Evolutionary conservation across 73 alveolate genomes (phyloP).

Genomic region (Paramecium bursaria): DNA sequence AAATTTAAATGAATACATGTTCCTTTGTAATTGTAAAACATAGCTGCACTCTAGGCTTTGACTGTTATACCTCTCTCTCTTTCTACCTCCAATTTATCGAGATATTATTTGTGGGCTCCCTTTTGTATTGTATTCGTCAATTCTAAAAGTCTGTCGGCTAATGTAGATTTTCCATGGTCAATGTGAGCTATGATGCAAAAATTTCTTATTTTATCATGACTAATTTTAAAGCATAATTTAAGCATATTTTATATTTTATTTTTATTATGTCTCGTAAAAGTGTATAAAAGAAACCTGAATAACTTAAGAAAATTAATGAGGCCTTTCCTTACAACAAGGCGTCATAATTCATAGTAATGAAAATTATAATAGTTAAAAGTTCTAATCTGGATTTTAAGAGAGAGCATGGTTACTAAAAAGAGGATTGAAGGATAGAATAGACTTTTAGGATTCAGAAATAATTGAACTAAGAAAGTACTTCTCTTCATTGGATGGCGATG

Average conservation of each 20-base stretch:
- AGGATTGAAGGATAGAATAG: conserved; percentile 75
- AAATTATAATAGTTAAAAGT: background rate
- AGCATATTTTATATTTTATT: too few relatives aligned
- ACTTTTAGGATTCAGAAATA: conserved; percentile 73
- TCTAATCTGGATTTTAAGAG: conserved; percentile 71
- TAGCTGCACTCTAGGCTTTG: conserved; percentile 92
- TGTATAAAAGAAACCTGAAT: conserved; percentile 31
- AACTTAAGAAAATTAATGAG: conserved; percentile 21
- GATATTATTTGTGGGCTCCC: conserved; percentile 56
- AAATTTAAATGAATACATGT: background rate
- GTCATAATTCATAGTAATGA: conserved; percentile 26
- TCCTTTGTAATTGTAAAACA: conserved; percentile 76
- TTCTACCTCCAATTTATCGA: conserved; percentile 80
- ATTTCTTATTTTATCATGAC: conserved; percentile 74
- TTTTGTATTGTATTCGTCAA: conserved; percentile 56
- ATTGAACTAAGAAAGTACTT: conserved; percentile 77
- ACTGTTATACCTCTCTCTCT: conserved; percentile 96
- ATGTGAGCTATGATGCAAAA: conserved; percentile 94
- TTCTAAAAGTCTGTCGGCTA: conserved; percentile 64
- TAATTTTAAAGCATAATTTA: conserved; percentile 20
- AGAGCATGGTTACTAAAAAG: conserved; percentile 81
- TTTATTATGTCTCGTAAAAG: too few relatives aligned
- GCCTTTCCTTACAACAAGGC: conserved; percentile 52
- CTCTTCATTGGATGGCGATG: conserved; percentile 84
- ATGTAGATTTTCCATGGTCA: conserved; percentile 93